These are phyloP conservation scores for Syzygium aqueum DNA, from an alignment of 345 rosid genomes.

Conservation along the genomic window DNA sequence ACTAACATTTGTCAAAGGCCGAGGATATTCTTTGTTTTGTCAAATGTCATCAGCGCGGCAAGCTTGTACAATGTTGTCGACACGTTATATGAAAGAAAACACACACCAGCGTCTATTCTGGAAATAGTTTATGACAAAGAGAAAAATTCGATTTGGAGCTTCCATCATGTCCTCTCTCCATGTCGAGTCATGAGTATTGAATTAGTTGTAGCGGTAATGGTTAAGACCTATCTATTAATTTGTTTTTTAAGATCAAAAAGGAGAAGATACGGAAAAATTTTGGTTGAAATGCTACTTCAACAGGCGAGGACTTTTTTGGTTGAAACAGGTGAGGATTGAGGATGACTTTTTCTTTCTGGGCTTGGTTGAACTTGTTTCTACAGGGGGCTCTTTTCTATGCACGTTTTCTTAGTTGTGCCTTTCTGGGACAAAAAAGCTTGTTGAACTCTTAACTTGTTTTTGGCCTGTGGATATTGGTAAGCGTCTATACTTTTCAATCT, in stretches of 20 bases:
- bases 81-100: background rate
- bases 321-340: background rate
- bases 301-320: background rate
- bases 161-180: no score
- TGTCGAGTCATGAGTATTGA: no score
- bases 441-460: background rate
- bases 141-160: background rate
- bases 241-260: background rate
- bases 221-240: no score
- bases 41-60: background rate
- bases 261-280: background rate
- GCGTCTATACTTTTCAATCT: background rate
- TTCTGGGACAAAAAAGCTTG: background rate
- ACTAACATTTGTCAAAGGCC: background rate
- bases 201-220: no score
- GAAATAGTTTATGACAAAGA: background rate
- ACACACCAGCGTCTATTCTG: background rate
- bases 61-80: background rate
- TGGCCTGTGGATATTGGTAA: background rate
- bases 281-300: background rate
- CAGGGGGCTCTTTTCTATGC: background rate
- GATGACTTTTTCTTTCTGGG: background rate
- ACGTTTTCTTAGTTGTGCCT: background rate
- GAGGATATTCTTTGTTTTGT: background rate
- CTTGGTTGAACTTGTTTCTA: background rate